These are phyloP conservation scores for Quercus bicolor DNA, from an alignment of 306 rosid species.

Conservation along the genomic window DNA sequence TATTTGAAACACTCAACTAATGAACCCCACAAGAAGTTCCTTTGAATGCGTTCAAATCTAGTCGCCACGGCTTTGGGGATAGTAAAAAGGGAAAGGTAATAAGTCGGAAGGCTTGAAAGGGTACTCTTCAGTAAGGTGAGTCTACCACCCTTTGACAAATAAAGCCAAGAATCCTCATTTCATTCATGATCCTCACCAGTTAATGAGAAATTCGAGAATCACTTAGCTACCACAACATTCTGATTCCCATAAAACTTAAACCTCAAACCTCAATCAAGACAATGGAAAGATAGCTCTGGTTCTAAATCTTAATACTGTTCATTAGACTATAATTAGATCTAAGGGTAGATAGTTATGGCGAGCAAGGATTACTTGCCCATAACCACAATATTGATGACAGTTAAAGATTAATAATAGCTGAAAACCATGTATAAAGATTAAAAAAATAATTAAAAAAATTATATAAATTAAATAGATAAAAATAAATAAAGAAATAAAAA, in stretches of 20 bases:
- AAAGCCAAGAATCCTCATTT: background rate
- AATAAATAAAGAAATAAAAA: background rate
- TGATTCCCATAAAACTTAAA: background rate
- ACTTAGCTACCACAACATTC: conserved; percentile 1
- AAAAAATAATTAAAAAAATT: background rate
- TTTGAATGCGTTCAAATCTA: too few species aligned
- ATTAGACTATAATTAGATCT: background rate
- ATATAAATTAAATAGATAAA: background rate
- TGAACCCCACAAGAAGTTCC: too few species aligned
- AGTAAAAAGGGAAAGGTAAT: too few species aligned
- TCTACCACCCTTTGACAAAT: too few species aligned
- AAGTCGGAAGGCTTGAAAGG: too few species aligned
- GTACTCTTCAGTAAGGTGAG: too few species aligned
- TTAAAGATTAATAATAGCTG: background rate
- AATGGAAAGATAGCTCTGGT: background rate
- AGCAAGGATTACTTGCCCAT: background rate
- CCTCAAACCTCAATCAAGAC: background rate
- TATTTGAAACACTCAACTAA: too few species aligned
- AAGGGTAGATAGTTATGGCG: background rate
- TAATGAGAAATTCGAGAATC: conserved; percentile 2
- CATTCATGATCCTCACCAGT: conserved; percentile 2
- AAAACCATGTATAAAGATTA: background rate
- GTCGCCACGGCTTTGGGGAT: too few species aligned
- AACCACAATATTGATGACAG: background rate
- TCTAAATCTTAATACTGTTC: background rate